Evolutionary conservation across 192 early-diverging fungal genomes (phyloP).

Genomic region (Podila verticillata): DNA sequence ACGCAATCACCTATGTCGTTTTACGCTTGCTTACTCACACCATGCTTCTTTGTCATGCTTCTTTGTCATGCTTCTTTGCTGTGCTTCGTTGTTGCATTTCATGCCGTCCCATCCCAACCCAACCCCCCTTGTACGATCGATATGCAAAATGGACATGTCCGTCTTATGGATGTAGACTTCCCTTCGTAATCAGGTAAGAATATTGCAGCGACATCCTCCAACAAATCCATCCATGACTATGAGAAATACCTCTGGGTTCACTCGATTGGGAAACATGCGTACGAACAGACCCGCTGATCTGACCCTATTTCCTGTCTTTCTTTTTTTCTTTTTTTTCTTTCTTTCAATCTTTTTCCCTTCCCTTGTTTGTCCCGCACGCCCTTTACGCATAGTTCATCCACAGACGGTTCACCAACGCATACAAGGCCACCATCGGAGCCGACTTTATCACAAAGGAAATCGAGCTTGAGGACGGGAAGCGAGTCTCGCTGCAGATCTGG

Average conservation of each 20-base stretch:
- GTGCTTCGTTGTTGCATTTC: no score
- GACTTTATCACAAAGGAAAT: constrained; percentile 98
- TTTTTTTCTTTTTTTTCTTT: neutral
- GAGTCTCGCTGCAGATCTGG: constrained; percentile 85
- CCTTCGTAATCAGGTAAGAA: constrained; percentile 50
- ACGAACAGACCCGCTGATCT: neutral
- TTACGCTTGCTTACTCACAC: no score
- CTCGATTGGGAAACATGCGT: no score
- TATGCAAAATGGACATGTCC: no score
- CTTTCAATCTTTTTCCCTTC: neutral
- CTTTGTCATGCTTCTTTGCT: no score
- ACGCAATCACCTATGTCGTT: no score
- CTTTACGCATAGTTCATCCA: constrained; percentile 78
- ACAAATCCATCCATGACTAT: neutral
- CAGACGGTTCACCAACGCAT: constrained; percentile 91
- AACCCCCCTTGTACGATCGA: no score
- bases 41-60: no score
- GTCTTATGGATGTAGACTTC: constrained; percentile 23
- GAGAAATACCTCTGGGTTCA: neutral
- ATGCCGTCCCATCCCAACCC: no score
- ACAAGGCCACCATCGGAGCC: constrained; percentile 98
- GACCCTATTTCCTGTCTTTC: neutral
- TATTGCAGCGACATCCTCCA: neutral
- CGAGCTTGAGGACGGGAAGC: constrained; percentile 78
- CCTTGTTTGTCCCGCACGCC: neutral